Evolutionary conservation across 768 basidiomycete species (phyloP).

Genomic region (Suillus subalutaceus): DNA sequence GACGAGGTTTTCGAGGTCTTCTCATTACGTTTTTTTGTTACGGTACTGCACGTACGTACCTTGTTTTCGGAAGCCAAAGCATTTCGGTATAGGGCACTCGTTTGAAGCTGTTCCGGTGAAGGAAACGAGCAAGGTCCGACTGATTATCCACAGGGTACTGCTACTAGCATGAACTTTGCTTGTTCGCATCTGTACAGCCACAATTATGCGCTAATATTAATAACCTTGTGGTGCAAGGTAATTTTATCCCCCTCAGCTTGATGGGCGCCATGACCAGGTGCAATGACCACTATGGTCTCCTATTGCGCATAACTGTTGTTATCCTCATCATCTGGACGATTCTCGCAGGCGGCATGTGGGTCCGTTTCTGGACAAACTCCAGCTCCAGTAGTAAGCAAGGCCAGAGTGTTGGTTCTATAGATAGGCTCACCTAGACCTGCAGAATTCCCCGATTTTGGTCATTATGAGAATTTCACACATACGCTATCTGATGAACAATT

Average conservation of each 20-base stretch:
- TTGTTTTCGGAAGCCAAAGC: too few species aligned
- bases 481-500: constrained; percentile 53
- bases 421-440: constrained; percentile 13
- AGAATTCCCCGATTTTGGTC: constrained; percentile 61
- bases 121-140: too few species aligned
- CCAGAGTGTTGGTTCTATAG: background rate
- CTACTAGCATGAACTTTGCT: too few species aligned
- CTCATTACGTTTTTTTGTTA: too few species aligned
- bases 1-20: too few species aligned
- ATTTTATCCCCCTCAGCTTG: background rate
- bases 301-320: constrained; percentile 40
- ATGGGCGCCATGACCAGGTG: background rate
- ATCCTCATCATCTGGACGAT: constrained; percentile 46
- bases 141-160: too few species aligned
- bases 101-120: too few species aligned
- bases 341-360: constrained; percentile 19
- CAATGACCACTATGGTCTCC: background rate
- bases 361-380: constrained; percentile 19
- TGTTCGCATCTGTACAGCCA: too few species aligned
- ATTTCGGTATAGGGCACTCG: too few species aligned
- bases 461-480: constrained; percentile 40
- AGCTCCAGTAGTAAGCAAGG: constrained; percentile 8
- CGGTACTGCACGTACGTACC: too few species aligned
- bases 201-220: too few species aligned
- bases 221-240: too few species aligned